These are phyloP conservation scores for Penicillium sumatraense DNA, from an alignment of 2,329 filamentous ascomycete species.

Conservation along the genomic window DNA sequence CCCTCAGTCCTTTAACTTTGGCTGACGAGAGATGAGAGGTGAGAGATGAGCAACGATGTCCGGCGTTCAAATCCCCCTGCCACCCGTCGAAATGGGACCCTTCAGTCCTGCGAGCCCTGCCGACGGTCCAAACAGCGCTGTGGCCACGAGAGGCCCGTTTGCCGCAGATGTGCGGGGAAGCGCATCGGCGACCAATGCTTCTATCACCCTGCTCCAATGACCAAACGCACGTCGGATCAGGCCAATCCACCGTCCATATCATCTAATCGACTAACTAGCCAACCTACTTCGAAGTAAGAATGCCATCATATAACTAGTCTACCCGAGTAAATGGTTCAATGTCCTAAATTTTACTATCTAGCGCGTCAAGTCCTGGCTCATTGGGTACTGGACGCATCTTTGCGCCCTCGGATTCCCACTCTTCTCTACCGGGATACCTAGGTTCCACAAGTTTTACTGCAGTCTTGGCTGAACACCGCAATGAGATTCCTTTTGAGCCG, in stretches of 20 bases:
- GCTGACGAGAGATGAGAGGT: background rate
- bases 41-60: constrained; percentile 22
- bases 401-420: constrained; percentile 27
- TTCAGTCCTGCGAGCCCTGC: constrained; percentile 45
- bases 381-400: constrained; percentile 24
- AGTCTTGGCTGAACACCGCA: constrained; percentile 38
- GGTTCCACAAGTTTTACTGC: constrained; percentile 42
- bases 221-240: constrained; percentile 28
- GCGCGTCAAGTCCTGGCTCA: constrained; percentile 31
- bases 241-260: constrained; percentile 9
- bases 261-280: constrained; percentile 22
- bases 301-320: background rate
- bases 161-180: constrained; percentile 36
- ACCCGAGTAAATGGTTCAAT: background rate
- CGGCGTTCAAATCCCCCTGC: constrained; percentile 29
- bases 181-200: constrained; percentile 37
- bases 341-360: constrained; percentile 12
- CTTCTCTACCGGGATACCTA: constrained; percentile 38
- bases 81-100: constrained; percentile 41
- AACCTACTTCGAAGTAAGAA: constrained; percentile 30
- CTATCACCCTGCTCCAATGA: constrained; percentile 47
- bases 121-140: constrained; percentile 44
- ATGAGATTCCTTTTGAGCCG: constrained; percentile 37
- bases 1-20: background rate
- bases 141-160: constrained; percentile 41